A percentile compares a stretch with the other conserved stretches of the same genome.
These are phyloP conservation scores for Blumeria graminis DNA, from an alignment of 2,329 filamentous ascomycete species.

Conservation along the genomic window DNA sequence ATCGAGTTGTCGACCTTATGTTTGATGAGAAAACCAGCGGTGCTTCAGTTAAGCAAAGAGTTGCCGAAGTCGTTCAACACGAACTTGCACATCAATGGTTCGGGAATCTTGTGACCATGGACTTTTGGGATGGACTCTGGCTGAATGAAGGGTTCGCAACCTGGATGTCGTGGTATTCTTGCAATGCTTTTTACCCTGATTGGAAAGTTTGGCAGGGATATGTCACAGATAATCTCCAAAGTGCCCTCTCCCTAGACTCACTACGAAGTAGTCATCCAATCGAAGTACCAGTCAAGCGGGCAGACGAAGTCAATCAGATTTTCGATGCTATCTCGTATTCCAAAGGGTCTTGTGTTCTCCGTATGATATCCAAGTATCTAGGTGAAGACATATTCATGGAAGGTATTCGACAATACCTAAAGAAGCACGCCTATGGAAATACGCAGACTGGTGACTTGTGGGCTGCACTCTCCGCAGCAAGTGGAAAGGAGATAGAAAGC, in stretches of 20 bases:
- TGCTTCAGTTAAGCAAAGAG: constrained; percentile 71
- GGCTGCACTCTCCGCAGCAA: constrained; percentile 67
- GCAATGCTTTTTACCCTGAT: constrained; percentile 86
- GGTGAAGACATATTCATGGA: constrained; percentile 86
- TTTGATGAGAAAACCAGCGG: constrained; percentile 81
- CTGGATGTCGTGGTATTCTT: constrained; percentile 85
- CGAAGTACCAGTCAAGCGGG: constrained; percentile 84
- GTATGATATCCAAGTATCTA: constrained; percentile 91
- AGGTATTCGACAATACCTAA: constrained; percentile 72
- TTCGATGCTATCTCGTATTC: constrained; percentile 96
- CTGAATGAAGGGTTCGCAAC: constrained; percentile 85
- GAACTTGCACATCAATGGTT: constrained; percentile 98
- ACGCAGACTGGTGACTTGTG: constrained; percentile 79
- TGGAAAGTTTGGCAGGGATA: constrained; percentile 98
- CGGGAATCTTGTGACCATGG: constrained; percentile 91
- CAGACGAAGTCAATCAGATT: constrained; percentile 93
- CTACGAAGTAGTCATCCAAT: constrained; percentile 88
- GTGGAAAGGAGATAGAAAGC: constrained; percentile 69
- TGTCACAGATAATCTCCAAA: constrained; percentile 77
- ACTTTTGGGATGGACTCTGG: constrained; percentile 96
- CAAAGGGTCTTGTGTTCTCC: constrained; percentile 83
- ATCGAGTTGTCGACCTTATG: constrained; percentile 74
- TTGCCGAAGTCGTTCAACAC: constrained; percentile 90
- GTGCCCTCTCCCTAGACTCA: constrained; percentile 69
- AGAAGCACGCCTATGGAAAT: constrained; percentile 93